Base-by-base conservation (phyloP, 2,329 filamentous ascomycete genomes). In the Trichoderma cornu-damae region DNA sequence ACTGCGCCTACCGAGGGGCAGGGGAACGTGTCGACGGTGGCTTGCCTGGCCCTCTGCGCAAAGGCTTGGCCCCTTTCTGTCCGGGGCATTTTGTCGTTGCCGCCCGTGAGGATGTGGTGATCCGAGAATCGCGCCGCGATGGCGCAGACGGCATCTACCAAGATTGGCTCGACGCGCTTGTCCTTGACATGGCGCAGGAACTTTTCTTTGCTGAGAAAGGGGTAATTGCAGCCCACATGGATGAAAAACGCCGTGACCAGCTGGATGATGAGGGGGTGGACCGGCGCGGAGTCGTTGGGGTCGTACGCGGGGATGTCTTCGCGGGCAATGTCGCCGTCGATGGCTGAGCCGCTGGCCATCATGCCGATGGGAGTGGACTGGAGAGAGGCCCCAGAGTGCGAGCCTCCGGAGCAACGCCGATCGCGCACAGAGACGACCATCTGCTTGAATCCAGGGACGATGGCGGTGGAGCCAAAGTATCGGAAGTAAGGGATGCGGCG, bases 361-460 rank as follows among this genome's bases (percentile, higher is more conserved):
- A 65, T 42, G 42, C 67, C 70, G 46, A 69, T 72, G 4, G 69
- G 69, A 3, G 67, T 65, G 1, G 79, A 78, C 18, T 75, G 67
- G 0, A 81, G 78, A 0, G 81, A 83, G 0, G 77, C 73, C 7
- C 72, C 76, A 0, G 84, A 82, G 46, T 82, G 79, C 16, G 83
- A 86, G 50, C 77, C 79, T 6, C 73, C 77, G 7, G 84, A 85
- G 22, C 80, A 79, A 22, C 84, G 80, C 59, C 84, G 77, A 59
- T 87, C 85, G 59, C 86, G 81, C 28, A 92, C 83, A 54, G 87
- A 86, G 59, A 88, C 86, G 24, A 95, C 89, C 89, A 95, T 95
- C 70, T 95, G 90, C 72, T 95, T 95, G 74, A 91, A 95, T 20
- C 90, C 90, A 1, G 90, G 90, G 52, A 94, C 89, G 66, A 96